phyloP scores from a whole-genome alignment of 805 yeast species.

The Peterozyma toletana region DNA sequence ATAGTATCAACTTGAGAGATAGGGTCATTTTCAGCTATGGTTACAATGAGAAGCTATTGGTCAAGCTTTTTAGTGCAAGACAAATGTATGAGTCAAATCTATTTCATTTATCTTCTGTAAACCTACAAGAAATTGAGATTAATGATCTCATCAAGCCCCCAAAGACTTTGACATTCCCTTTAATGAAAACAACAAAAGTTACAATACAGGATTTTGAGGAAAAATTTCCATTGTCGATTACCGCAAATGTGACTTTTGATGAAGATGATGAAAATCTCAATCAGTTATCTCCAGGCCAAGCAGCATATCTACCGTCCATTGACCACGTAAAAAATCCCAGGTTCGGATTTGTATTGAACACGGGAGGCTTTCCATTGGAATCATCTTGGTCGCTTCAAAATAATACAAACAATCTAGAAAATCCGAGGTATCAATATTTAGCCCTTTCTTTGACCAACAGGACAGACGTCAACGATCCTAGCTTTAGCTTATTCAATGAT shows the following conservation, averaged over 20 bases:
- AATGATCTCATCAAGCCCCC: slow-evolving; percentile 1
- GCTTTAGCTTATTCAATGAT: slow-evolving; percentile 19
- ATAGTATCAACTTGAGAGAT: slow-evolving; percentile 23
- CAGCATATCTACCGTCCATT: slow-evolving; percentile 2
- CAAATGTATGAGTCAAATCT: slow-evolving; percentile 41
- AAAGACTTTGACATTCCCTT: too few relatives aligned
- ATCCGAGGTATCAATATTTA: slow-evolving; percentile 27
- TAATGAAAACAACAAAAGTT: too few relatives aligned
- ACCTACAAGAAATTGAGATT: slow-evolving; percentile 15
- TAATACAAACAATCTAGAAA: slow-evolving; percentile 9
- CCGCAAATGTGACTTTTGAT: slow-evolving; percentile 14
- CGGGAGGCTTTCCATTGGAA: slow-evolving; percentile 46
- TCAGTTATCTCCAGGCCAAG: slow-evolving; percentile 12
- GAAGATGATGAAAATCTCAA: slow-evolving; percentile 6
- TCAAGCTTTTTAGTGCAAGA: slow-evolving; percentile 35
- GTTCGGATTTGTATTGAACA: slow-evolving; percentile 32
- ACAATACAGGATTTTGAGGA: slow-evolving; percentile 11
- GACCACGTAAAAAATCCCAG: slow-evolving; percentile 17
- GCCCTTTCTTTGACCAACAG: slow-evolving; percentile 43
- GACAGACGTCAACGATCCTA: slow-evolving; percentile 18
- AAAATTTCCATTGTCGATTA: slow-evolving; percentile 15
- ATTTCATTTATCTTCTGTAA: slow-evolving; percentile 32
- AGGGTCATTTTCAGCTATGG: slow-evolving; percentile 43
- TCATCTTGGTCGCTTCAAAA: slow-evolving; percentile 42
- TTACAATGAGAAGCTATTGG: slow-evolving; percentile 31